Percentiles rank a stretch among this genome's conserved stretches.
phyloP scores from a whole-genome alignment of 306 rosid genomes.

The Datisca glomerata region DNA sequence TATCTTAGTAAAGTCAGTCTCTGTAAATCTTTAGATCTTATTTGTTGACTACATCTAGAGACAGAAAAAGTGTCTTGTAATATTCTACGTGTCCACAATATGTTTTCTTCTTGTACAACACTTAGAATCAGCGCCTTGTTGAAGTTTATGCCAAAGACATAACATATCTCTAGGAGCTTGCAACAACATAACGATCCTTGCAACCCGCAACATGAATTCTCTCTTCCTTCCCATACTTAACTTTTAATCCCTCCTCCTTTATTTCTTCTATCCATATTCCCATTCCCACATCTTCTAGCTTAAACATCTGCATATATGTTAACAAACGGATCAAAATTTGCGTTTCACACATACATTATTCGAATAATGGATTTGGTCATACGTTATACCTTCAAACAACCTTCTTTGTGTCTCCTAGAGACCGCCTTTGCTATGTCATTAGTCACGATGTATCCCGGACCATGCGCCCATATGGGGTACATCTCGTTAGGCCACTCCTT shows the following conservation, averaged over 20 bases:
- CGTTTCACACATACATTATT: neutral
- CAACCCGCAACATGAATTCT: slow-evolving; percentile 35
- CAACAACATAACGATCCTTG: slow-evolving; percentile 52
- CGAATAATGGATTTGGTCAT: too few relatives aligned
- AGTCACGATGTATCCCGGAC: slow-evolving; percentile 57
- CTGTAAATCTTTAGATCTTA: too few relatives aligned
- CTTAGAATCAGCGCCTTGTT: too few relatives aligned
- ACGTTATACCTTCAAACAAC: slow-evolving; percentile 40
- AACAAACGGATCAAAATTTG: neutral
- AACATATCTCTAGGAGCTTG: slow-evolving; percentile 60
- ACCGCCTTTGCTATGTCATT: slow-evolving; percentile 38
- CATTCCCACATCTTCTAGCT: slow-evolving; percentile 60
- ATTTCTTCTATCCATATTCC: slow-evolving; percentile 52
- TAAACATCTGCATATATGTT: slow-evolving; percentile 35
- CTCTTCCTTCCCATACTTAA: slow-evolving; percentile 31
- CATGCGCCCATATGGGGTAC: slow-evolving; percentile 64
- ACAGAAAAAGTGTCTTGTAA: too few relatives aligned
- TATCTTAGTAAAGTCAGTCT: too few relatives aligned
- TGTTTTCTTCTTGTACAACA: too few relatives aligned
- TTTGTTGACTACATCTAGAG: too few relatives aligned
- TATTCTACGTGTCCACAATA: too few relatives aligned
- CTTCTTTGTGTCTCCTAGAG: slow-evolving; percentile 28
- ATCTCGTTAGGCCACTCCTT: slow-evolving; percentile 46
- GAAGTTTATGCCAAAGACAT: slow-evolving; percentile 53
- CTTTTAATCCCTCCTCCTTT: slow-evolving; percentile 31